Percentiles rank a stretch among this genome's conserved stretches.
Conservation (phyloP, 2,329 filamentous ascomycete species). For the Raffaelea arxii region DNA sequence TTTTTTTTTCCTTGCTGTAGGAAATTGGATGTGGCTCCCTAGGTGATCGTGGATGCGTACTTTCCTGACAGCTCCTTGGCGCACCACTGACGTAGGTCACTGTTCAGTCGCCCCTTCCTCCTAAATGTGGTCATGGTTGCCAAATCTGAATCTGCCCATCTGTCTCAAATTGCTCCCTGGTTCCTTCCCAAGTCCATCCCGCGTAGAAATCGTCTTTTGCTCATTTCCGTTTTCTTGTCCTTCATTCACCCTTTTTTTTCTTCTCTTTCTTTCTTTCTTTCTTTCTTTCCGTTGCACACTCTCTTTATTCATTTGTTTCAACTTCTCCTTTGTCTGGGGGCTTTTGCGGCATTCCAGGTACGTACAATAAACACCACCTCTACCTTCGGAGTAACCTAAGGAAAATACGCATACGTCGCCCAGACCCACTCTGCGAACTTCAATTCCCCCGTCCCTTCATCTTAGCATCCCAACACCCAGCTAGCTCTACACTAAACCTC, state of each 20-base stretch:
- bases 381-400: too few relatives aligned
- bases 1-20: not conserved
- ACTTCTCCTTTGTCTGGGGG: not conserved
- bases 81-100: not conserved
- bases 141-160: not conserved
- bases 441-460: conserved; percentile 5
- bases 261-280: not conserved
- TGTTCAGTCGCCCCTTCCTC: not conserved
- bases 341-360: not conserved
- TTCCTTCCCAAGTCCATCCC: too few relatives aligned
- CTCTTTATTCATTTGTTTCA: not conserved
- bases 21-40: not conserved
- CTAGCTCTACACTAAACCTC: conserved; percentile 6
- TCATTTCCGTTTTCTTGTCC: not conserved
- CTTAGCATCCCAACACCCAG: conserved; percentile 1
- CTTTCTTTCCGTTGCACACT: not conserved
- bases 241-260: not conserved
- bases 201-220: too few relatives aligned
- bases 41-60: not conserved
- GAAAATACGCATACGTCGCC: not conserved
- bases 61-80: not conserved
- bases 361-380: not conserved
- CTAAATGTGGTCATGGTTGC: too few relatives aligned
- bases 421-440: conserved; percentile 9
- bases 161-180: not conserved